These are phyloP conservation scores for Colletotrichum lindemuthianum DNA, from an alignment of 2,329 filamentous ascomycete species.

Conservation along the genomic window DNA sequence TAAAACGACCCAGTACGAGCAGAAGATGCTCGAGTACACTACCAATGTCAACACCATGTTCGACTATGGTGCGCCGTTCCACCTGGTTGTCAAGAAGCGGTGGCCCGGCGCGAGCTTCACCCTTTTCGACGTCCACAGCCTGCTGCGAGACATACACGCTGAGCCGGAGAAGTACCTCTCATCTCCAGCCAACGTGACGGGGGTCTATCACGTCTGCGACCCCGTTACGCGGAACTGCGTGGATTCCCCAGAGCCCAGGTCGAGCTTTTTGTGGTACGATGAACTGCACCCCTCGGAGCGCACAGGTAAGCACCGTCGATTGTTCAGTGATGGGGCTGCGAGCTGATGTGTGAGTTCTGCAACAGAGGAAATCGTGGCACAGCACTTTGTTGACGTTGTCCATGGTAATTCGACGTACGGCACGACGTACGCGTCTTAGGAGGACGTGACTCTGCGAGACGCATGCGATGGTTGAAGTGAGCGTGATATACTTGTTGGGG, in stretches of 20 bases:
- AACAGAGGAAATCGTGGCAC: slow-evolving; percentile 50
- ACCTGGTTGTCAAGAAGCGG: slow-evolving; percentile 53
- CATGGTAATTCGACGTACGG: slow-evolving; percentile 53
- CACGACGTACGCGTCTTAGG: slow-evolving; percentile 41
- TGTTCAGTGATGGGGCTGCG: not conserved
- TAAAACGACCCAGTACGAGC: slow-evolving; percentile 57
- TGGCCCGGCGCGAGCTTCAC: slow-evolving; percentile 71
- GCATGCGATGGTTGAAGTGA: not conserved
- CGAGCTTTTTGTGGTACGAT: slow-evolving; percentile 78
- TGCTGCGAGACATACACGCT: slow-evolving; percentile 73
- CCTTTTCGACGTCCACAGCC: slow-evolving; percentile 72
- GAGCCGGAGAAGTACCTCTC: slow-evolving; percentile 70
- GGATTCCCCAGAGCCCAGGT: slow-evolving; percentile 52
- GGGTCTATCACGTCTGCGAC: slow-evolving; percentile 66
- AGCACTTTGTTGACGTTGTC: slow-evolving; percentile 54
- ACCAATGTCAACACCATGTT: slow-evolving; percentile 60
- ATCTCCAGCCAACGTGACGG: slow-evolving; percentile 69
- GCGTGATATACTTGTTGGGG: not conserved
- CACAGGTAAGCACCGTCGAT: slow-evolving; percentile 58
- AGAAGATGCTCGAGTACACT: slow-evolving; percentile 59
- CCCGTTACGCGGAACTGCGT: slow-evolving; percentile 47
- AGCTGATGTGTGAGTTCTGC: not conserved
- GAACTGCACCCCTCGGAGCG: slow-evolving; percentile 76
- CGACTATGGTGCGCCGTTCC: slow-evolving; percentile 59
- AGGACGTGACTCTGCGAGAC: not conserved